Base-by-base conservation (phyloP, 805 yeast species). In the Pichia ethanolica region DNA sequence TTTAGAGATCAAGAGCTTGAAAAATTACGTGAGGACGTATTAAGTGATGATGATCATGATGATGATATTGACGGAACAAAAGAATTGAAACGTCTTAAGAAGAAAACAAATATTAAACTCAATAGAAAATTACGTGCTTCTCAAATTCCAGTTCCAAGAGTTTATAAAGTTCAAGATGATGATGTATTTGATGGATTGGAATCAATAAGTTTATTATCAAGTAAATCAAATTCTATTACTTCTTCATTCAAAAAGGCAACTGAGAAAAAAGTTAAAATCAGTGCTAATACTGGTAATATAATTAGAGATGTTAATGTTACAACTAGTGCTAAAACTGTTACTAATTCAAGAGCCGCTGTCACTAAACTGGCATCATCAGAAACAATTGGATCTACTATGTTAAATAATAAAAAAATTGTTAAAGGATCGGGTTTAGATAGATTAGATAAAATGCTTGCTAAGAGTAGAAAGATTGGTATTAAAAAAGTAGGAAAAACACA, bases 61-160 rank as follows among this genome's bases (percentile, higher is more conserved):
- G 52, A 60, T 61, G 67, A 61, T 42, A 58, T 56, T 32, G 69
- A 65, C 44, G 69, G 66, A 1, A 50, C 58, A 33, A 75, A 72
- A 3, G 65, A 65, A 20, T 63, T 72, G 49, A 72, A 70, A 56
- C 68, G 46, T 8, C 42, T 65, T 3, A 59, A 55, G 35, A 51
- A 56, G 38, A 59, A 52, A 26, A 56, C 62, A 1, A 52, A 37
- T 27, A 85, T 82, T 20, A 78, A 78, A 1, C 64, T 79, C 5
- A 77, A 85, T 8, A 75, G 85, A 53, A 75, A 83, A 42, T 75
- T 75, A 48, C 60, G 78, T 59, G 77, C 82, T 10, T 64, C 63
- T 41, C 61, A 64, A 32, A 63, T 8, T 28, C 39, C 34, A 33
- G 45, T 39, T 14, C 37, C 45, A 9, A 42, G n/a, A 30, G 35